Base-by-base conservation (phyloP, 139 green algal genomes). In the Picochlorum sp. region DNA sequence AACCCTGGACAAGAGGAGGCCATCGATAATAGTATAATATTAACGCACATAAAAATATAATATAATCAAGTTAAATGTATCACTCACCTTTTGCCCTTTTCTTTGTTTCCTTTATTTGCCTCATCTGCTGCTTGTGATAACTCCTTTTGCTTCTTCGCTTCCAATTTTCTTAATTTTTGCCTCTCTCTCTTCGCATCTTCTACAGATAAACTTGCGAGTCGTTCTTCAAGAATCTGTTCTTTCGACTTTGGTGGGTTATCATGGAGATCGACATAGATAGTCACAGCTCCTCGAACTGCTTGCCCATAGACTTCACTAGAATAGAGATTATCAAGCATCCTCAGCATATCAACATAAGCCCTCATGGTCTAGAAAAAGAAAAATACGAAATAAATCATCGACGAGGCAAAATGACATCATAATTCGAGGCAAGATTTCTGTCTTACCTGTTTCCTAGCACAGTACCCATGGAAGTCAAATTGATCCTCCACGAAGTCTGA, bases 381-480 rank as follows among this genome's bases (percentile, higher is more conserved):
- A n/a, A n/a, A n/a, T n/a, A n/a, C 88, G 62, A 45, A 56, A 2
- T 3, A 3, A 28, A 10, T 26, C 26, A 54, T 18, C 32, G 1
- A 10, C n/a, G 39, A 49, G n/a, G 33, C 50, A 10, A 58, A 43
- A 7, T 40, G 16, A 45, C 63, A 55, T 45, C n/a, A n/a, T n/a
- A n/a, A n/a, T n/a, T n/a, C n/a, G n/a, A n/a, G n/a, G n/a, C n/a
- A n/a, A n/a, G n/a, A n/a, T n/a, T n/a, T n/a, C n/a, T n/a, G n/a
- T n/a, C n/a, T n/a, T n/a, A n/a, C n/a, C n/a, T 65, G 85, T 76
- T 98, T 97, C 52, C 91, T 78, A 31, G 96, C 30, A 79, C 92
- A 98, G 80, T 97, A 99, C 35, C 51, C 64, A 79, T 99, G 93
- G 74, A 99, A 99, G 78, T 99, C 93, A 52, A 97, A 97, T 77